Percentiles rank a stretch among this genome's conserved stretches.
Evolutionary conservation across 2,329 filamentous ascomycete species (phyloP).

Genomic region (Coniochaeta sp.): DNA sequence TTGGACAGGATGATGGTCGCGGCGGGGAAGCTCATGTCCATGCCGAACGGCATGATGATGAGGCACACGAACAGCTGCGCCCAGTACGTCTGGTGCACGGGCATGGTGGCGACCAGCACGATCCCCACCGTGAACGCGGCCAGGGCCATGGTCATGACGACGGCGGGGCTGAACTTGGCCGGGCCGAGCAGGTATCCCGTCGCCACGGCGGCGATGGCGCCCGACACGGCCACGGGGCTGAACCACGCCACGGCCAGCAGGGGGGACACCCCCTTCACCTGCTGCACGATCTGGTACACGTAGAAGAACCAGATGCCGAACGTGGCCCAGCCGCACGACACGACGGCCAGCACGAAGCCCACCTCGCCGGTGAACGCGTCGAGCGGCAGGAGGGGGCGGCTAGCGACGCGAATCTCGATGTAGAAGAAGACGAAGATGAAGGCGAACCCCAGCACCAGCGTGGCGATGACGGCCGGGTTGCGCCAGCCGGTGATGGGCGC

Average conservation of each 20-base stretch:
- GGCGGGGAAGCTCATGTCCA: conserved; percentile 50
- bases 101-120: conserved; percentile 22
- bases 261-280: conserved; percentile 20
- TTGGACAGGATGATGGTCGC: conserved; percentile 45
- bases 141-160: conserved; percentile 17
- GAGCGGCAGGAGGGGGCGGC: conserved; percentile 51
- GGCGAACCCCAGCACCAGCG: conserved; percentile 43
- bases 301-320: conserved; percentile 51
- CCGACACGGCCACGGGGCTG: conserved; percentile 16
- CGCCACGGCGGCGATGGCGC: conserved; percentile 22
- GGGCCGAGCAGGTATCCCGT: conserved; percentile 19
- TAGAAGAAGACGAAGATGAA: conserved; percentile 42
- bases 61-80: conserved; percentile 40
- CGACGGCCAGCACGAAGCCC: conserved; percentile 47
- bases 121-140: conserved; percentile 15
- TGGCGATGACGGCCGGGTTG: conserved; percentile 38
- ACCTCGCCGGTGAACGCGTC: conserved; percentile 38
- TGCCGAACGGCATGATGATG: conserved; percentile 39
- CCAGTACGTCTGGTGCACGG: conserved; percentile 45
- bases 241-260: conserved; percentile 24
- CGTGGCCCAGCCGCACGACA: conserved; percentile 45
- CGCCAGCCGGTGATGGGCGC: conserved; percentile 45
- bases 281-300: conserved; percentile 39
- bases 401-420: conserved; percentile 36
- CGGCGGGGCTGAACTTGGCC: conserved; percentile 21